Evolutionary conservation across 495 filamentous ascomycete species (phyloP).

Genomic region (Evernia prunastri): DNA sequence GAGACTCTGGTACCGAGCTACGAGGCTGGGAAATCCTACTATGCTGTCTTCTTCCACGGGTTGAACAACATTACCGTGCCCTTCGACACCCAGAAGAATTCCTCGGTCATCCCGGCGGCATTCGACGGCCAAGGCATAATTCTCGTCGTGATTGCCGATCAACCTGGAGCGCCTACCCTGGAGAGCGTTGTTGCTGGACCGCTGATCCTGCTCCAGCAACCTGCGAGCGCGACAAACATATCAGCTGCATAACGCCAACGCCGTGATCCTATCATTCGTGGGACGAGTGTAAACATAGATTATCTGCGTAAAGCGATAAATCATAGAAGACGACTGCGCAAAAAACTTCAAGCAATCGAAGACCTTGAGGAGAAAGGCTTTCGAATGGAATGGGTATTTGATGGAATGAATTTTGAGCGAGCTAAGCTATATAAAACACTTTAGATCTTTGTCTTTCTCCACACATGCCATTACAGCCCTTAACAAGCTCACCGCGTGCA

Average conservation of each 20-base stretch:
- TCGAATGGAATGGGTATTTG: no score
- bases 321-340: no score
- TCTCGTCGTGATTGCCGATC: slow-evolving; percentile 5
- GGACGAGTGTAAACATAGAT: no score
- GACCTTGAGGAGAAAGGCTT: no score
- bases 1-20: neutral
- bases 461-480: no score
- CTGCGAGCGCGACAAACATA: slow-evolving; percentile 1
- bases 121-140: slow-evolving; percentile 4
- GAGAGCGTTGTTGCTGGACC: slow-evolving; percentile 13
- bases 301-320: no score
- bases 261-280: neutral
- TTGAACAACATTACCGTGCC: slow-evolving; percentile 10
- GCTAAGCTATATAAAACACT: no score
- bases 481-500: no score
- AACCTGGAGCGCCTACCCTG: slow-evolving; percentile 9
- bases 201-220: slow-evolving; percentile 5
- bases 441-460: no score
- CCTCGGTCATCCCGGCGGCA: slow-evolving; percentile 7
- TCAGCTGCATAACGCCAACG: neutral
- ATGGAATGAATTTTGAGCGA: no score
- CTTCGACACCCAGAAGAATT: neutral
- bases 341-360: no score
- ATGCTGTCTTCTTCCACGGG: slow-evolving; percentile 10
- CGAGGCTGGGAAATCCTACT: neutral